Evolutionary conservation across 2,329 filamentous ascomycete species (phyloP), one percentile per base, ranked within the genome.

Genomic region (Chaetomium sp.): DNA sequence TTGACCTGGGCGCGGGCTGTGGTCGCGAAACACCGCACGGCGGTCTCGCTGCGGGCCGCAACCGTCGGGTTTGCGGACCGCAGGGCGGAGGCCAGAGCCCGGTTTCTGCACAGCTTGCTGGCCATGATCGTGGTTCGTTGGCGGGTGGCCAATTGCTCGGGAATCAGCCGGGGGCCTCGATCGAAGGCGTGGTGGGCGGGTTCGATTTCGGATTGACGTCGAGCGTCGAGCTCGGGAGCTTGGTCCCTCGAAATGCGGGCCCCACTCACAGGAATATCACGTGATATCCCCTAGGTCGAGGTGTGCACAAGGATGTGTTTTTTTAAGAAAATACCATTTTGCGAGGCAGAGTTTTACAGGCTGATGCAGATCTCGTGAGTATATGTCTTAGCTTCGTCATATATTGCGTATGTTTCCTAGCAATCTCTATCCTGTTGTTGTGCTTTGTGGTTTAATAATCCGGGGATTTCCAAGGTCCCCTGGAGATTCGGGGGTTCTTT

Each of bases 81-180:
- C 62, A 84, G 70, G 73, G 77, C 77, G 68, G 80, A 76, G 67
- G 76, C 76, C 62, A 85, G 68, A 59, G 76, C 76, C 69, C 80
- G 76, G 71, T 74, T 78, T 69, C 80, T 77, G 67, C 76, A 77
- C 67, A 83, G 69, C 70, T 77, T 81, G 72, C 77, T 81, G 71
- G 82, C 81, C 82, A 85, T 85, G 70, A 68, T 75, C 55, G 61
- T 64, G 61, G 50, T 49, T 6, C 54, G 58, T 49, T 49, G 67
- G 69, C 62, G 67, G 65, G 62, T 67, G 70, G 70, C 73, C 75
- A 76, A 79, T 80, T 76, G 76, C 60, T 67, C 54, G 57, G 58
- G 55, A 60, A 53, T 58, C 59, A 63, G 57, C 61, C 56, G 57
- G 57, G 56, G 59, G 57, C 59, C 61, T 63, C 57, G 60, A 59